These are phyloP conservation scores for Diversispora epigaea DNA, from an alignment of 192 early-diverging fungal genomes.

Conservation along the genomic window DNA sequence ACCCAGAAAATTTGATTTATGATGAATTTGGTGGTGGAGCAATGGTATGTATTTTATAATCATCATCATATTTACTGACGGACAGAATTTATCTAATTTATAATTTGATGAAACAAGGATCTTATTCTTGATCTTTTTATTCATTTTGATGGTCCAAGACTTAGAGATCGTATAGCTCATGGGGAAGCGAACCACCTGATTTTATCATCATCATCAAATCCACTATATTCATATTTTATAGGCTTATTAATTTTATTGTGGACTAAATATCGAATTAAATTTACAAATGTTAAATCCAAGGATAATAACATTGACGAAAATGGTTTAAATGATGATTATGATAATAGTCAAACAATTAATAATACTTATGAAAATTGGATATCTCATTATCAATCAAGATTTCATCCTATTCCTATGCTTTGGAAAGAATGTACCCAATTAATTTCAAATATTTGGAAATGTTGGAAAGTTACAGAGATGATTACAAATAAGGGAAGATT, in stretches of 20 bases:
- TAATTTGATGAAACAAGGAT: constrained; percentile 10
- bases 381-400: constrained; percentile 14
- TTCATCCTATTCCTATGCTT: constrained; percentile 19
- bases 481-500: neutral
- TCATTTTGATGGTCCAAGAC: constrained; percentile 19
- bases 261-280: constrained; percentile 2
- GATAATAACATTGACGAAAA: neutral
- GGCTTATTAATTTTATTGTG: constrained; percentile 21
- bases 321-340: neutral
- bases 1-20: constrained; percentile 11
- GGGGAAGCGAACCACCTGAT: constrained; percentile 29
- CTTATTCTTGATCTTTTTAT: constrained; percentile 34
- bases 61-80: neutral
- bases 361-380: constrained; percentile 19
- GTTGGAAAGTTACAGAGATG: constrained; percentile 10
- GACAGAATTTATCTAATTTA: neutral
- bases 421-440: neutral
- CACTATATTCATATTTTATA: constrained; percentile 13
- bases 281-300: neutral
- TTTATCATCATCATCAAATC: neutral
- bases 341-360: neutral
- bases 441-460: constrained; percentile 10
- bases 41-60: constrained; percentile 15
- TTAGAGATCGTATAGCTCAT: constrained; percentile 31
- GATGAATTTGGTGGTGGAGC: constrained; percentile 23